A percentile compares a stretch with the other conserved stretches of the same genome.
Conservation (phyloP, 2,329 filamentous ascomycete species). For the Colletotrichum agaves region DNA sequence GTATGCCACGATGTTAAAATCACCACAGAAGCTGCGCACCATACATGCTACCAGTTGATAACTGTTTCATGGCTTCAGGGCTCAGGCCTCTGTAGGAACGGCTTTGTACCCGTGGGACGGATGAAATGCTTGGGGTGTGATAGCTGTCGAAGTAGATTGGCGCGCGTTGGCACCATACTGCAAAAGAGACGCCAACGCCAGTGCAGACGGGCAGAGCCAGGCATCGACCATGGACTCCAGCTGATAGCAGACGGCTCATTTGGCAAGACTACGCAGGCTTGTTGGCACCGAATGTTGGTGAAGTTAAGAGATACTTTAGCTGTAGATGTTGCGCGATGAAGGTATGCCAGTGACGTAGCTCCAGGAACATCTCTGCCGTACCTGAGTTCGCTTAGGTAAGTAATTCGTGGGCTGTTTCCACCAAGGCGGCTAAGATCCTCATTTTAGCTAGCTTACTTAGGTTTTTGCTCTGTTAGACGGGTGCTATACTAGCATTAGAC, state of each 20-base stretch:
- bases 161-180: slow-evolving; percentile 8
- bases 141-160: neutral
- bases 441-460: too few species aligned
- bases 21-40: slow-evolving; percentile 6
- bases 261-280: neutral
- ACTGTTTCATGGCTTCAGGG: slow-evolving; percentile 29
- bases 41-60: slow-evolving; percentile 33
- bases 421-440: too few species aligned
- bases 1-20: neutral
- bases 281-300: neutral
- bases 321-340: neutral
- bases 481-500: too few species aligned
- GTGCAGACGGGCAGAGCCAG: slow-evolving; percentile 24
- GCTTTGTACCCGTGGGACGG: neutral
- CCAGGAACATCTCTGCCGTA: too few species aligned
- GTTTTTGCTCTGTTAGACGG: too few species aligned
- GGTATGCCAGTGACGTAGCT: neutral
- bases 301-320: neutral
- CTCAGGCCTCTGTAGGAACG: slow-evolving; percentile 14
- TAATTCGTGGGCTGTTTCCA: too few species aligned
- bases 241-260: slow-evolving; percentile 22
- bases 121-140: neutral
- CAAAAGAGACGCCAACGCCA: slow-evolving; percentile 23
- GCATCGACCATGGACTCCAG: slow-evolving; percentile 3
- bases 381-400: too few species aligned